These are phyloP conservation scores for Bombardia bombarda DNA, from an alignment of 495 filamentous ascomycete species.

Conservation along the genomic window DNA sequence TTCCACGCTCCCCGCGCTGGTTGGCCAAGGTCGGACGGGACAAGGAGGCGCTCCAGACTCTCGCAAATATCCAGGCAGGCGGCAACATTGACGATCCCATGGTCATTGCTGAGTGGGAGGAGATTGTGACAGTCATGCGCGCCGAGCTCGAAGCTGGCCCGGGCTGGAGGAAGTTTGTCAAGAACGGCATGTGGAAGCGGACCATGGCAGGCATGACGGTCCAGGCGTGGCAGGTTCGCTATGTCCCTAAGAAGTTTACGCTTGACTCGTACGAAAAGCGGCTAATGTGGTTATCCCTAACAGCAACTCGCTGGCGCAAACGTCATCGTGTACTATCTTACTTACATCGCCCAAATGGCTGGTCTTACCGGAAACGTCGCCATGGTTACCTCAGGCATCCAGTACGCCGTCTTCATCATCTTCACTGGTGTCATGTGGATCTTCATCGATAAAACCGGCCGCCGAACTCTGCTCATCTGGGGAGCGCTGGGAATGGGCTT, in stretches of 20 bases:
- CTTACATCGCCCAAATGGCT: constrained; percentile 66
- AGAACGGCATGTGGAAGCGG: constrained; percentile 62
- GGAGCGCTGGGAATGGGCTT: constrained; percentile 64
- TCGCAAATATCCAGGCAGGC: constrained; percentile 62
- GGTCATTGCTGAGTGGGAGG: constrained; percentile 66
- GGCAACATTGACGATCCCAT: constrained; percentile 58
- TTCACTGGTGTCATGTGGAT: constrained; percentile 59
- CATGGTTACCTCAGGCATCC: constrained; percentile 59
- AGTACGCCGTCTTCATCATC: constrained; percentile 70
- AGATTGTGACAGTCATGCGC: constrained; percentile 52
- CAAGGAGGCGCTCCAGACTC: constrained; percentile 57
- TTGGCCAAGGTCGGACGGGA: constrained; percentile 59
- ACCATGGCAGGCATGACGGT: constrained; percentile 62
- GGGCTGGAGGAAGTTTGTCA: constrained; percentile 53
- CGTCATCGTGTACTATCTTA: constrained; percentile 63
- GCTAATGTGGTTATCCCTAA: no score
- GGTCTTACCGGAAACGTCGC: constrained; percentile 54
- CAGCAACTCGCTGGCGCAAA: constrained; percentile 65
- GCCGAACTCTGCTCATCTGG: constrained; percentile 58
- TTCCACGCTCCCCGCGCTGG: constrained; percentile 68
- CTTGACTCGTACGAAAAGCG: no score
- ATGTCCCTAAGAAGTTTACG: no score
- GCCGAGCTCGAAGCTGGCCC: constrained; percentile 46
- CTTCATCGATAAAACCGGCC: constrained; percentile 69
- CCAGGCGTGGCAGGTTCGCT: constrained; percentile 41